These are phyloP conservation scores for Diaporthe sp. DNA, from an alignment of 2,329 filamentous ascomycete species.

Conservation along the genomic window DNA sequence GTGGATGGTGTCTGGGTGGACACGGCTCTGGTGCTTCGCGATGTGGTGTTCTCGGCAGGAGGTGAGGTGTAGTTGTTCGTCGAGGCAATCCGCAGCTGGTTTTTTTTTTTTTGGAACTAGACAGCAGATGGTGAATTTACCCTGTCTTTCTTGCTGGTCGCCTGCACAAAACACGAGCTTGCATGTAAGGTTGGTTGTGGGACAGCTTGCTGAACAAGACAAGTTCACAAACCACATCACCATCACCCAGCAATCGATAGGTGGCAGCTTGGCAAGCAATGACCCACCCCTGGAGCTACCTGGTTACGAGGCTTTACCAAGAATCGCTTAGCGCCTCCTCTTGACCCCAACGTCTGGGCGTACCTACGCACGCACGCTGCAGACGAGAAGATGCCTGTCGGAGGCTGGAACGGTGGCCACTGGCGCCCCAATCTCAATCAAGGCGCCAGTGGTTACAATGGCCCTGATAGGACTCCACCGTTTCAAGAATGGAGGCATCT, in stretches of 20 bases:
- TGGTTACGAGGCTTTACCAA: neutral
- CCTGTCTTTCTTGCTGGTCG: neutral
- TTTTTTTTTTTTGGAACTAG: neutral
- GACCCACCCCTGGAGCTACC: neutral
- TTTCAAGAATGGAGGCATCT: constrained; percentile 32
- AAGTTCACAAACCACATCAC: constrained; percentile 21
- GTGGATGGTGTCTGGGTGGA: neutral
- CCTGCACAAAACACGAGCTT: constrained; percentile 14
- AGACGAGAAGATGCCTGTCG: neutral
- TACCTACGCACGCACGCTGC: neutral
- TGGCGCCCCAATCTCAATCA: neutral
- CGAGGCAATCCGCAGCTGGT: neutral
- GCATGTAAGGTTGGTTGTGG: neutral
- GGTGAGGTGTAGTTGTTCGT: neutral
- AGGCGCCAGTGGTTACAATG: constrained; percentile 11
- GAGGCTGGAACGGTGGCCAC: constrained; percentile 2
- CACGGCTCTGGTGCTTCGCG: neutral
- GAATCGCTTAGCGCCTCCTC: neutral
- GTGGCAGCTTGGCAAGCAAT: constrained; percentile 24
- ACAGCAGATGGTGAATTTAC: neutral
- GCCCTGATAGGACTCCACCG: constrained; percentile 23
- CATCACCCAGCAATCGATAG: constrained; percentile 22
- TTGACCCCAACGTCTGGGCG: neutral
- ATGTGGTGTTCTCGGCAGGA: neutral
- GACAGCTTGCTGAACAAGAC: neutral